These are phyloP conservation scores for Collybiopsis confluens DNA, from an alignment of 768 basidiomycete genomes.

Conservation along the genomic window DNA sequence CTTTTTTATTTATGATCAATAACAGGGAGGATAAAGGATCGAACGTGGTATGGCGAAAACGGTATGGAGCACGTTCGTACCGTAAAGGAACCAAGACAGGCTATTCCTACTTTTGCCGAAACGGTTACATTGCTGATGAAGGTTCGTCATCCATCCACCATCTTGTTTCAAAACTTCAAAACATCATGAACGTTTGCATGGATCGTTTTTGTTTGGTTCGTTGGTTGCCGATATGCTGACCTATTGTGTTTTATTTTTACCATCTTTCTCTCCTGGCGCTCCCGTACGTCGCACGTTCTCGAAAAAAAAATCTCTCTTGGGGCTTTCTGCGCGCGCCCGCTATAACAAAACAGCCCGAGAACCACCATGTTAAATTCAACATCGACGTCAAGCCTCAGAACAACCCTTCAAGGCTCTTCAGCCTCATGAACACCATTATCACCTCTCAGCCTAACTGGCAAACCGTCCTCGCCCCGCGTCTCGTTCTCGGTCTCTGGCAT, in stretches of 20 bases:
- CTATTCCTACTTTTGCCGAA: conserved; percentile 88
- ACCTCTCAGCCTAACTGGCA: conserved; percentile 67
- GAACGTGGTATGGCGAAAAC: conserved; percentile 64
- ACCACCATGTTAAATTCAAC: conserved; percentile 73
- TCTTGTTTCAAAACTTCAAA: too few species aligned
- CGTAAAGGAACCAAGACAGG: conserved; percentile 71
- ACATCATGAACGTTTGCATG: too few species aligned
- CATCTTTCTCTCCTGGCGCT: conserved; percentile 7
- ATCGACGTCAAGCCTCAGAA: conserved; percentile 95
- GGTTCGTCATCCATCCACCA: too few species aligned
- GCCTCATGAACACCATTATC: conserved; percentile 69
- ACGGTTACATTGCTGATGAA: conserved; percentile 77
- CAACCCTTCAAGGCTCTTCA: conserved; percentile 81
- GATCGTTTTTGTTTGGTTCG: too few species aligned
- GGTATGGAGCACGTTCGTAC: conserved; percentile 81
- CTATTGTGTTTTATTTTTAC: conserved; percentile 2
- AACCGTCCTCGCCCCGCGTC: conserved; percentile 70
- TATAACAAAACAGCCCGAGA: conserved; percentile 50
- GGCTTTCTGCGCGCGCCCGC: not conserved
- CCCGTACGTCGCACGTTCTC: not conserved
- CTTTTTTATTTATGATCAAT: conserved; percentile 13
- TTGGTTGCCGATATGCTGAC: conserved; percentile 12
- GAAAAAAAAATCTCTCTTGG: not conserved
- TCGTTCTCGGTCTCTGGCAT: conserved; percentile 86
- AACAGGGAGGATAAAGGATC: conserved; percentile 63